phyloP scores from a whole-genome alignment of 345 rosid species.

The Eucalyptus grandis region DNA sequence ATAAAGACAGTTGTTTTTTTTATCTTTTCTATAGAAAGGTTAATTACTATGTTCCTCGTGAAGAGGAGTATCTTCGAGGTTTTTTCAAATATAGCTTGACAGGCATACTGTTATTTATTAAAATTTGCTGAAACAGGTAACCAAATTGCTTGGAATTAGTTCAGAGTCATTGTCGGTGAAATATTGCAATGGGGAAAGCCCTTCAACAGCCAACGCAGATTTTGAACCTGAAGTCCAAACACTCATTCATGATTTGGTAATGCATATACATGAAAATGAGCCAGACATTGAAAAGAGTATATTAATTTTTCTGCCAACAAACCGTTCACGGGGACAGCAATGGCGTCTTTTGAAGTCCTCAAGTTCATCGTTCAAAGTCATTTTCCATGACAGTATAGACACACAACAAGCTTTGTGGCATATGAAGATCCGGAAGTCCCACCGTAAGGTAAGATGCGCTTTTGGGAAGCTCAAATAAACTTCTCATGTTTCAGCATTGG shows the following conservation, averaged over 20 bases:
- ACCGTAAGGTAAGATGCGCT: conserved; percentile 55
- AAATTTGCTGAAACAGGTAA: conserved; percentile 26
- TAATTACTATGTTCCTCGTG: background rate
- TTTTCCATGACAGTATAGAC: conserved; percentile 68
- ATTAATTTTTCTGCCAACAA: conserved; percentile 91
- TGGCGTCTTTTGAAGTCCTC: conserved; percentile 54
- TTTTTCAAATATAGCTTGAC: background rate
- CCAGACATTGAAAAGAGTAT: conserved; percentile 81
- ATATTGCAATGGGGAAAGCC: conserved; percentile 55
- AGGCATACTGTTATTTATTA: background rate
- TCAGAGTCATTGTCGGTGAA: conserved; percentile 28
- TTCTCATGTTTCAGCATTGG: background rate
- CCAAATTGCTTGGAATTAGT: conserved; percentile 40
- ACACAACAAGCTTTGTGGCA: conserved; percentile 71
- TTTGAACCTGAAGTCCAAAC: conserved; percentile 59
- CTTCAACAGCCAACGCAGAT: conserved; percentile 44
- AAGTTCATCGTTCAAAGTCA: conserved; percentile 50
- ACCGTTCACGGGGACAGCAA: conserved; percentile 67
- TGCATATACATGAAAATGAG: conserved; percentile 63
- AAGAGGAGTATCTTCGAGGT: background rate
- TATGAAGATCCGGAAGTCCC: conserved; percentile 72
- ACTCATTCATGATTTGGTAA: conserved; percentile 64
- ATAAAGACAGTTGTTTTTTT: background rate
- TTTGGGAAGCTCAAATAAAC: background rate
- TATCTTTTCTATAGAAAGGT: background rate